Percentiles rank a stretch among this genome's conserved stretches.
Evolutionary conservation across 345 rosid genomes (phyloP).

Genomic region (Arabidopsis arenosa): DNA sequence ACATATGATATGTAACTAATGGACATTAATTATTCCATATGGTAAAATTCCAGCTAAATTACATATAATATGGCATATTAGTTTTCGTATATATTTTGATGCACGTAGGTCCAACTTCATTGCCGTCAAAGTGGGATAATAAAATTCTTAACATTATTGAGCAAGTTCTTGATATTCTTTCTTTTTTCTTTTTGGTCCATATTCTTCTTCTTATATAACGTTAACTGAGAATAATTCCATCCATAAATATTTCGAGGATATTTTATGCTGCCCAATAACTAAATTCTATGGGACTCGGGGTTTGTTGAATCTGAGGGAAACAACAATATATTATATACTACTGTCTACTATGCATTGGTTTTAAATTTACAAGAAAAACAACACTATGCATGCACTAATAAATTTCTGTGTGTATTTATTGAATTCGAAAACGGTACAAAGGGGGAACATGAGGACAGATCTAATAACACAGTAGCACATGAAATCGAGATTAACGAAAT

Average conservation of each 20-base stretch:
- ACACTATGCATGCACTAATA: too few relatives aligned
- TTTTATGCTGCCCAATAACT: not conserved
- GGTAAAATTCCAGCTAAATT: constrained; percentile 23
- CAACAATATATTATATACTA: not conserved
- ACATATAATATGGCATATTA: not conserved
- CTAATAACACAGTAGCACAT: constrained; percentile 34
- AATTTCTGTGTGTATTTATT: not conserved
- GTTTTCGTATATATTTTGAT: not conserved
- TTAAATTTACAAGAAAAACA: not conserved
- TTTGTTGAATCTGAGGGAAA: not conserved
- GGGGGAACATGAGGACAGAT: constrained; percentile 31
- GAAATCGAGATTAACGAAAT: constrained; percentile 25
- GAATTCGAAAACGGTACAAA: constrained; percentile 9
- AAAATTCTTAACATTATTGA: constrained; percentile 9
- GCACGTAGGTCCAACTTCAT: constrained; percentile 31
- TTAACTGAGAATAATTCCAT: not conserved
- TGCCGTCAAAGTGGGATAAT: constrained; percentile 12
- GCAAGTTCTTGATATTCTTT: not conserved
- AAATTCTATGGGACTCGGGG: not conserved
- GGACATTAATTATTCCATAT: constrained; percentile 15
- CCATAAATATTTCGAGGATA: not conserved
- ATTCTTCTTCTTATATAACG: not conserved
- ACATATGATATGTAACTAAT: constrained; percentile 13
- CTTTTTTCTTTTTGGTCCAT: too few relatives aligned
- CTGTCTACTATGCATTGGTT: not conserved